Evolutionary conservation across 2,329 filamentous ascomycete species (phyloP).

Genomic region (Cryoendolithus antarcticus): DNA sequence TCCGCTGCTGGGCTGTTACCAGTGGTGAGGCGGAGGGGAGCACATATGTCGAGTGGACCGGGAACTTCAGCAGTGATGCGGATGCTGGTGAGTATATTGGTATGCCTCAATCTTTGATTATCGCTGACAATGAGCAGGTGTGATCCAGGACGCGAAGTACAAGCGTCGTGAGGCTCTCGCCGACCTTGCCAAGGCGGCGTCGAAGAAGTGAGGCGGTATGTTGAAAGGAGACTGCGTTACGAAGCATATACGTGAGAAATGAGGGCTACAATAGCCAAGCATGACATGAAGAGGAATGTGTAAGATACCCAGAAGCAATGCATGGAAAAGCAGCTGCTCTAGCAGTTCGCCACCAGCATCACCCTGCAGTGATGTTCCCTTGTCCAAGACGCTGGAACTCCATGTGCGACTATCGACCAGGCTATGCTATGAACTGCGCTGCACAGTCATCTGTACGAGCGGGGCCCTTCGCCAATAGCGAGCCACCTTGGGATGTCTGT

Average conservation of each 20-base stretch:
- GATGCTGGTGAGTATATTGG: slow-evolving; percentile 45
- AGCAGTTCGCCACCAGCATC: no score
- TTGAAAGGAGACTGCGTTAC: neutral
- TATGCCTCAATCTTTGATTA: no score
- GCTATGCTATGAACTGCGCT: no score
- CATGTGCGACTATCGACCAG: no score
- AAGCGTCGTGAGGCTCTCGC: slow-evolving; percentile 61
- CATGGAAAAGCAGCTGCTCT: neutral
- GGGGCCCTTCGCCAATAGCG: no score
- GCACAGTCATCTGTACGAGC: no score
- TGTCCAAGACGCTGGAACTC: no score
- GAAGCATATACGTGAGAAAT: slow-evolving; percentile 4
- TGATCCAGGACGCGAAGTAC: slow-evolving; percentile 64
- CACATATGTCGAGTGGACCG: slow-evolving; percentile 58
- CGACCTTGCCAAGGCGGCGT: slow-evolving; percentile 42
- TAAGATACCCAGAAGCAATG: slow-evolving; percentile 6
- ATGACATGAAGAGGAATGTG: slow-evolving; percentile 4
- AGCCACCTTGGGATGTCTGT: no score
- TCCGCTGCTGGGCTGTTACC: slow-evolving; percentile 54
- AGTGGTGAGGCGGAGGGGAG: slow-evolving; percentile 50
- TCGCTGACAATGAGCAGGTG: slow-evolving; percentile 33
- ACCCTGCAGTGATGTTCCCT: no score
- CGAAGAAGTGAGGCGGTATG: slow-evolving; percentile 16
- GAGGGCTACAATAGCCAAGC: neutral
- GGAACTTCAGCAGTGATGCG: slow-evolving; percentile 58